Evolutionary conservation across 1,139 yeast species (phyloP), one percentile per base, ranked within the genome.

Genomic region (Hyphopichia fennica): DNA sequence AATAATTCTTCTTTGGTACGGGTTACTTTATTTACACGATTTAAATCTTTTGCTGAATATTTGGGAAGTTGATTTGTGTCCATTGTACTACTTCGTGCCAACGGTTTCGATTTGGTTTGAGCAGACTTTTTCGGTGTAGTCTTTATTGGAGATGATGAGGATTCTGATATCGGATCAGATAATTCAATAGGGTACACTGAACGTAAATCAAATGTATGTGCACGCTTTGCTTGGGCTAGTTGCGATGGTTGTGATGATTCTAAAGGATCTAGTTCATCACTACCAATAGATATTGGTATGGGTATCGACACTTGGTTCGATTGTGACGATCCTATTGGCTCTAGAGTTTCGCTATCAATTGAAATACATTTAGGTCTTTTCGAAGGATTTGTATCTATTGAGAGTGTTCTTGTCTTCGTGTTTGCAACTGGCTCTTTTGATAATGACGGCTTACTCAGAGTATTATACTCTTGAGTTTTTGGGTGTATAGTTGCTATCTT

Each of bases 1-100:
- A 79, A 56, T 8, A 82, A 58, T 34, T 79, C 83, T 5, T 72
- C 79, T 50, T 77, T 80, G 31, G 72, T 63, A 35, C 80, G 60
- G 2, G 63, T 67, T 0, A 65, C 68, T 49, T 67, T 75, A 54
- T 84, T 84, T 1, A 72, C 82, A 29, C 71, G 75, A 33, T 70
- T 74, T 37, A 81, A 63, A 25, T 67, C 63, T 40, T 66, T 67
- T 9, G 56, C 41, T 3, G 66, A 46, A 34, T 54, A 61, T 19
- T 45, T 43, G 31, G 31, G 31, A 6, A 28, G 18, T 14, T 33
- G 29, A 11, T 30, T 27, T 11, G 41, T 17, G 27, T 38, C 44
- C 19, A 27, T 20, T n/a, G 22, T 36, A 13, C 9, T 19, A 13
- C 17, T 17, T n/a, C 41, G 23, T 29, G 18, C 23, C 20, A 37